These are phyloP conservation scores for Cladosporium phlei DNA, from an alignment of 2,329 filamentous ascomycete species.

Conservation along the genomic window DNA sequence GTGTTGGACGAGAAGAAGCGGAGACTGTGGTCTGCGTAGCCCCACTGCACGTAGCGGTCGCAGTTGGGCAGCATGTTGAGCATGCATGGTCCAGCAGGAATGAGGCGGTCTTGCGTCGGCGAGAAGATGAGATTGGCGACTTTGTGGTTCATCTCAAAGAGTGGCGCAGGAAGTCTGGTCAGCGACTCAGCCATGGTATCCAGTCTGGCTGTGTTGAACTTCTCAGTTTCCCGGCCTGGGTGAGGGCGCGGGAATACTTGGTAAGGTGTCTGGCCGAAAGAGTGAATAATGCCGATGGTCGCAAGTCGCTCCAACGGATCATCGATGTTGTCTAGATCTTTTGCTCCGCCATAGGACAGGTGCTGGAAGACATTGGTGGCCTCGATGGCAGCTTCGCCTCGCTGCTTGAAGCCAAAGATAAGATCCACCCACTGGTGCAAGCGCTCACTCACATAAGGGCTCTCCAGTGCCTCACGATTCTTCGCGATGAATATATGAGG, in stretches of 20 bases:
- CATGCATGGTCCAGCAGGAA: conserved; percentile 78
- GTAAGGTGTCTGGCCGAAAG: conserved; percentile 95
- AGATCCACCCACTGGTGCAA: conserved; percentile 95
- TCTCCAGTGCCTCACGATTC: conserved; percentile 92
- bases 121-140: conserved; percentile 76
- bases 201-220: conserved; percentile 60
- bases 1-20: conserved; percentile 85
- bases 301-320: conserved; percentile 82
- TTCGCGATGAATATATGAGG: conserved; percentile 93
- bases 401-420: conserved; percentile 89
- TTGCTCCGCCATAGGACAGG: conserved; percentile 89
- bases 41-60: conserved; percentile 93
- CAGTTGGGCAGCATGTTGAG: conserved; percentile 81
- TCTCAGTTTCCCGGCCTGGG: conserved; percentile 60
- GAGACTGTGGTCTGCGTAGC: conserved; percentile 86
- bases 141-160: conserved; percentile 71
- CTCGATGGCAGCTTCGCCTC: conserved; percentile 85
- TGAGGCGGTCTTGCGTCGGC: conserved; percentile 71
- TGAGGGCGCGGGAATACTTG: conserved; percentile 86
- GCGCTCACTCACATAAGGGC: conserved; percentile 82
- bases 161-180: conserved; percentile 70
- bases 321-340: conserved; percentile 83
- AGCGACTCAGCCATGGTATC: conserved; percentile 74
- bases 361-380: conserved; percentile 94
- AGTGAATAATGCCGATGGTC: conserved; percentile 94